A percentile compares a stretch with the other conserved stretches of the same genome.
phyloP scores from a whole-genome alignment of 1,284 basidiomycete species.

The Ceratobasidium sp. region DNA sequence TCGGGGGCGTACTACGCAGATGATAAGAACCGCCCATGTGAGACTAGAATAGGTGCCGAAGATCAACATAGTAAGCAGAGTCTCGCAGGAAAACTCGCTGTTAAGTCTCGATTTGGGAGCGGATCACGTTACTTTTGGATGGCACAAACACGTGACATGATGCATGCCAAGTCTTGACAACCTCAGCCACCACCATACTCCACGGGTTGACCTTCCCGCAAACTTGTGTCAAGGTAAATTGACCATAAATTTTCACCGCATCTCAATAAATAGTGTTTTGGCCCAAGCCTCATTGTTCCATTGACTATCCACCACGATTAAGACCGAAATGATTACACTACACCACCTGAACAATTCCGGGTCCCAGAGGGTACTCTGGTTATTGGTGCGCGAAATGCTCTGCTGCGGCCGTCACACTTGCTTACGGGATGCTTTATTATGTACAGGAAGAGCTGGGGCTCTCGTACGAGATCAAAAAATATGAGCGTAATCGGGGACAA shows the following conservation, averaged over 20 bases:
- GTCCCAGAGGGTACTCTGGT: constrained; percentile 67
- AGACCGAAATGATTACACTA: constrained; percentile 54
- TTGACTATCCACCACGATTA: too few relatives aligned
- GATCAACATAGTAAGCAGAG: too few relatives aligned
- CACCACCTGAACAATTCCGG: constrained; percentile 68
- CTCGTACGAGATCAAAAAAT: constrained; percentile 53
- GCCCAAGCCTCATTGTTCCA: neutral
- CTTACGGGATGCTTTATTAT: too few relatives aligned
- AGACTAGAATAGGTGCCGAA: too few relatives aligned
- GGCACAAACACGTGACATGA: neutral
- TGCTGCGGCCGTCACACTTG: too few relatives aligned
- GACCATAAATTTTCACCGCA: too few relatives aligned
- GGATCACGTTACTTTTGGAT: too few relatives aligned
- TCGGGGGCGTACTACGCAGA: too few relatives aligned
- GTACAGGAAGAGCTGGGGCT: constrained; percentile 27
- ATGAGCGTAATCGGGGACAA: constrained; percentile 57
- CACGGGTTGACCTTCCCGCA: neutral
- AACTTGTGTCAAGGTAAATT: neutral
- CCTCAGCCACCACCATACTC: neutral
- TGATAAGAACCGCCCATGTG: too few relatives aligned
- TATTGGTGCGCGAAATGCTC: constrained; percentile 59
- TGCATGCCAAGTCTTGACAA: neutral
- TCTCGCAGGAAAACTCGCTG: too few relatives aligned
- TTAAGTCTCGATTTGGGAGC: too few relatives aligned
- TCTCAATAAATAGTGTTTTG: too few relatives aligned